These are phyloP conservation scores for Colletotrichum sp. DNA, from an alignment of 2,329 filamentous ascomycete genomes.

Conservation along the genomic window DNA sequence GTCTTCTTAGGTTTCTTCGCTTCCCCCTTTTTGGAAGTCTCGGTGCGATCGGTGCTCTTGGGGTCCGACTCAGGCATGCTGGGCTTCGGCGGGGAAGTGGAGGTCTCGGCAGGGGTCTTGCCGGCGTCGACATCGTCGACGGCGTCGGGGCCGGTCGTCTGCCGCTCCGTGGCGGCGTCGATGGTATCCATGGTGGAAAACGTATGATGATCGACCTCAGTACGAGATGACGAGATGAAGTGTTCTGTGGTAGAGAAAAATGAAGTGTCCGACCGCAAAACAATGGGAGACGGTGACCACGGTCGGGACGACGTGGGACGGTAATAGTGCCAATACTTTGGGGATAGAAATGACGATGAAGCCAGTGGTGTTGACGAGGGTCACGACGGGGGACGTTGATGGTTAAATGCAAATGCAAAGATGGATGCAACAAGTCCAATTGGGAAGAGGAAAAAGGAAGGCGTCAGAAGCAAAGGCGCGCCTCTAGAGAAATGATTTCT, in stretches of 20 bases:
- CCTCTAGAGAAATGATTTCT: neutral
- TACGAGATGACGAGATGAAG: neutral
- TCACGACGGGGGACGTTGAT: neutral
- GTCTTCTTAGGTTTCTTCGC: neutral
- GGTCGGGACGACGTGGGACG: neutral
- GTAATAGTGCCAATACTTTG: neutral
- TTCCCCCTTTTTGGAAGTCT: neutral
- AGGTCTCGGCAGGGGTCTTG: neutral
- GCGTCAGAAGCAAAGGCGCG: neutral
- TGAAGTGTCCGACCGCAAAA: neutral
- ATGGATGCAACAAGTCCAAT: neutral
- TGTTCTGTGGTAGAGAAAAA: neutral
- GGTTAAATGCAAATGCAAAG: neutral
- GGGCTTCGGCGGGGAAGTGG: neutral
- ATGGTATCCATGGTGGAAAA: neutral
- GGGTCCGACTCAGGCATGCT: neutral
- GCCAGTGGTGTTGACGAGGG: neutral
- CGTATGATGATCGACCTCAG: neutral
- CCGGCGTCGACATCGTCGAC: neutral
- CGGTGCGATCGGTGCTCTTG: neutral
- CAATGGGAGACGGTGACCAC: neutral
- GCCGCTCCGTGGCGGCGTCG: neutral
- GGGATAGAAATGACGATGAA: neutral
- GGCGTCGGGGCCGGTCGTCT: neutral
- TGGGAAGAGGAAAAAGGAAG: neutral